A percentile compares a stretch with the other conserved stretches of the same genome.
Conservation (phyloP, 768 basidiomycete genomes). For the Tricholoma furcatifolium region DNA sequence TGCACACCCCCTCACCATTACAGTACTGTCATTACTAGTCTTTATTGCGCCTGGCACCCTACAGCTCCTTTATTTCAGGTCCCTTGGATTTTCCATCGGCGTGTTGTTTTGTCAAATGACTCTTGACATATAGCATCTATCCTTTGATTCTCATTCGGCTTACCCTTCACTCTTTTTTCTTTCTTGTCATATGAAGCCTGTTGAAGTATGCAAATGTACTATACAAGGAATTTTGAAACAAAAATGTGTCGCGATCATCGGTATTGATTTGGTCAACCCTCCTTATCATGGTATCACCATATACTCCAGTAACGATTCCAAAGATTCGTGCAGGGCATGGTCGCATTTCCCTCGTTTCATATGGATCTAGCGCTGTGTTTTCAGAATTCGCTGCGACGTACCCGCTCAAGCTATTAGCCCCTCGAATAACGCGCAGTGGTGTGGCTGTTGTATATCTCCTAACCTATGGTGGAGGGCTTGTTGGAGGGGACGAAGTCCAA, state of each 20-base stretch:
- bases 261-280: not conserved
- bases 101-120: slow-evolving; percentile 6
- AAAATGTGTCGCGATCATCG: not conserved
- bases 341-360: slow-evolving; percentile 49
- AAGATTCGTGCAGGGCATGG: slow-evolving; percentile 50
- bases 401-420: slow-evolving; percentile 86
- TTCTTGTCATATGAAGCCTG: slow-evolving; percentile 17
- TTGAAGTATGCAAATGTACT: slow-evolving; percentile 8
- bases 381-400: slow-evolving; percentile 78
- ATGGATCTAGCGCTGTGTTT: slow-evolving; percentile 61
- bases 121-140: slow-evolving; percentile 14
- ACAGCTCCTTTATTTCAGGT: slow-evolving; percentile 23
- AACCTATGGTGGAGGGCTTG: slow-evolving; percentile 89
- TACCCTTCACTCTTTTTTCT: slow-evolving; percentile 13
- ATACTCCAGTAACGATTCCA: slow-evolving; percentile 17
- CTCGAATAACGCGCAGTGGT: slow-evolving; percentile 45
- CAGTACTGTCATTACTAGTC: slow-evolving; percentile 16
- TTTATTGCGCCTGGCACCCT: slow-evolving; percentile 12
- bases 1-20: slow-evolving; percentile 10
- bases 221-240: not conserved
- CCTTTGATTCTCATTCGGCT: slow-evolving; percentile 3
- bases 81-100: slow-evolving; percentile 21
- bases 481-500: slow-evolving; percentile 76
- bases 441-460: slow-evolving; percentile 77
- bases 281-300: slow-evolving; percentile 12